phyloP scores from a whole-genome alignment of 257 asterid species.

The Fraxinus anomala region DNA sequence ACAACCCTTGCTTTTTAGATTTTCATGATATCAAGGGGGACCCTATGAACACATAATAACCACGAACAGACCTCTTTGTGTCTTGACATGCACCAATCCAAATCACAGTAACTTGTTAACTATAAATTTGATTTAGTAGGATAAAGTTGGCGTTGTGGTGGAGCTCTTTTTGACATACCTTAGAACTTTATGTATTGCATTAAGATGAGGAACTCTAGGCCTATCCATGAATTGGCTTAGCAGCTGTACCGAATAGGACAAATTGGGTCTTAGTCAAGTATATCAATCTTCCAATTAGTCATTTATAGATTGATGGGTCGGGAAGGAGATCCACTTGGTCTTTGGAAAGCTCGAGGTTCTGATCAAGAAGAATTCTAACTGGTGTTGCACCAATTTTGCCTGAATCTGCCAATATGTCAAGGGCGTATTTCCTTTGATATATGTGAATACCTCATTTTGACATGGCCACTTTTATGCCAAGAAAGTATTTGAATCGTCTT shows the following conservation, averaged over 20 bases:
- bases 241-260: not conserved
- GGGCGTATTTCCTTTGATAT: not conserved
- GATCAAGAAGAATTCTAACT: not conserved
- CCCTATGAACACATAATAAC: not conserved
- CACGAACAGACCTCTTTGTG: not conserved
- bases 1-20: not conserved
- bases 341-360: not conserved
- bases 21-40: not conserved
- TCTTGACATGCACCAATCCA: not conserved
- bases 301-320: not conserved
- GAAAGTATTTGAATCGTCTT: not conserved
- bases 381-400: not conserved
- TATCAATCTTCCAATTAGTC: not conserved
- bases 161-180: not conserved
- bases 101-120: not conserved
- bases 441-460: not conserved
- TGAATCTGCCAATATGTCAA: not conserved
- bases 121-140: accelerated
- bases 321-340: not conserved
- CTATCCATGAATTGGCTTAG: not conserved
- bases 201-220: not conserved
- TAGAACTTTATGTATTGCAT: not conserved
- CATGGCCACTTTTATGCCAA: not conserved
- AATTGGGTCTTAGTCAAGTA: not conserved
- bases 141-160: not conserved